Percentiles rank a stretch among this genome's conserved stretches.
Evolutionary conservation across 768 basidiomycete genomes (phyloP).

Genomic region (Podaxis rugospora): DNA sequence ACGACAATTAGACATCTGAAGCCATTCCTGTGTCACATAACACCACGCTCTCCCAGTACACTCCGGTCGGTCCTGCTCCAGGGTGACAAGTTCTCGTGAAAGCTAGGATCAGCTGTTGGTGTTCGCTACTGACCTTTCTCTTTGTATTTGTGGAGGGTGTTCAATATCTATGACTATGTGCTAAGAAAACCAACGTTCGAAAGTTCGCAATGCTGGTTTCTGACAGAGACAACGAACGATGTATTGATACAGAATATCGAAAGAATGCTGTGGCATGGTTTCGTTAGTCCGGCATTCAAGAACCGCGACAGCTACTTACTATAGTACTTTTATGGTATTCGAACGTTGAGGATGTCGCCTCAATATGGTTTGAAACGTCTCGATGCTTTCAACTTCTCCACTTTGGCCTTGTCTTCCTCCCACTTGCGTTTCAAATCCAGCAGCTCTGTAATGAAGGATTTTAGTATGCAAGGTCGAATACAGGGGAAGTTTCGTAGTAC

Average conservation of each 20-base stretch:
- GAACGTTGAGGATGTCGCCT: background rate
- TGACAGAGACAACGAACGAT: background rate
- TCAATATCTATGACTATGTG: too few species aligned
- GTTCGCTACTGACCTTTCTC: too few species aligned
- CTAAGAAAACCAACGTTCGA: too few species aligned
- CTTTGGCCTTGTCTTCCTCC: slow-evolving; percentile 84
- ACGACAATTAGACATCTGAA: slow-evolving; percentile 17
- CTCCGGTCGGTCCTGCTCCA: background rate
- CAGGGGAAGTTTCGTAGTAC: slow-evolving; percentile 32
- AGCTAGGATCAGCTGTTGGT: background rate
- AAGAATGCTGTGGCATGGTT: background rate
- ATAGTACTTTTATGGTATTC: background rate
- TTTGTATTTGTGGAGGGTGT: too few species aligned
- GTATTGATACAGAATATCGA: background rate
- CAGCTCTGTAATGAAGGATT: slow-evolving; percentile 39
- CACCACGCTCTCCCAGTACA: slow-evolving; percentile 17
- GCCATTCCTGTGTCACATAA: slow-evolving; percentile 22
- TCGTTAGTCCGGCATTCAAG: background rate
- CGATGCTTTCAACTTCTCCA: slow-evolving; percentile 74
- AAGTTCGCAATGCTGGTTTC: too few species aligned
- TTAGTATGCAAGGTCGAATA: background rate
- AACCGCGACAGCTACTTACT: background rate
- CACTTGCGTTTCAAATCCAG: slow-evolving; percentile 76
- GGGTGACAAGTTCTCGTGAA: background rate
- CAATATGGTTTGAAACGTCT: slow-evolving; percentile 87